These are phyloP conservation scores for Skeletonema costatum DNA, from an alignment of 108 stramenopile species.

Conservation along the genomic window DNA sequence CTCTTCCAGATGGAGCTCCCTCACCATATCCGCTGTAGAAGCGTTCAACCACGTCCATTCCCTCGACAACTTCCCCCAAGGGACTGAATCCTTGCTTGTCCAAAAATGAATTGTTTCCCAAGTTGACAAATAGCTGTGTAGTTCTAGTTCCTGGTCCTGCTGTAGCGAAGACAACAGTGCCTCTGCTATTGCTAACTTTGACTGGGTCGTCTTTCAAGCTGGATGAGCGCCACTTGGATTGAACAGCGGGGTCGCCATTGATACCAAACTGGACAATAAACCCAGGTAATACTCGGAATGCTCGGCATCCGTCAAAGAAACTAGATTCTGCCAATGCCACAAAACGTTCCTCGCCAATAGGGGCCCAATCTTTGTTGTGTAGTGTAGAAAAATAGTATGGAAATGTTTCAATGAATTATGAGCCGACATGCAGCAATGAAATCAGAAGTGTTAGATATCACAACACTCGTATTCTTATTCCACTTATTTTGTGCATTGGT, in stretches of 20 bases:
- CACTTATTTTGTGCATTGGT: too few species aligned
- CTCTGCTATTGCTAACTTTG: constrained; percentile 74
- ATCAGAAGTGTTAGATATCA: too few species aligned
- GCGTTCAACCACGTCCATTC: constrained; percentile 88
- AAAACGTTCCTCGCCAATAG: constrained; percentile 75
- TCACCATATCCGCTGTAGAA: constrained; percentile 93
- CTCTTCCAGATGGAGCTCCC: constrained; percentile 77
- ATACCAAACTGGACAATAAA: constrained; percentile 95
- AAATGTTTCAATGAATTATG: too few species aligned
- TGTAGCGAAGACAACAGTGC: constrained; percentile 91
- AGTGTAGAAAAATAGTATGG: too few species aligned
- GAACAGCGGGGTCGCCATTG: constrained; percentile 73
- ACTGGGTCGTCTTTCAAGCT: constrained; percentile 87
- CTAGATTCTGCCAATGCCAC: constrained; percentile 55
- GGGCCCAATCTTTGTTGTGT: constrained; percentile 64
- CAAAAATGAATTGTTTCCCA: constrained; percentile 75
- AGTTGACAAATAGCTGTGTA: constrained; percentile 92
- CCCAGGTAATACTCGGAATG: constrained; percentile 90
- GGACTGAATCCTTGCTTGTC: constrained; percentile 95
- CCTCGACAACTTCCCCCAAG: constrained; percentile 87
- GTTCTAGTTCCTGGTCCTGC: constrained; percentile 90
- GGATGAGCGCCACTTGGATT: constrained; percentile 66
- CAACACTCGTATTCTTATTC: too few species aligned
- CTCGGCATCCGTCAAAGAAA: constrained; percentile 76
- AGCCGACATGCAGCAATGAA: too few species aligned